Evolutionary conservation across 345 rosid genomes (phyloP).

Genomic region (Clarkia xantiana): DNA sequence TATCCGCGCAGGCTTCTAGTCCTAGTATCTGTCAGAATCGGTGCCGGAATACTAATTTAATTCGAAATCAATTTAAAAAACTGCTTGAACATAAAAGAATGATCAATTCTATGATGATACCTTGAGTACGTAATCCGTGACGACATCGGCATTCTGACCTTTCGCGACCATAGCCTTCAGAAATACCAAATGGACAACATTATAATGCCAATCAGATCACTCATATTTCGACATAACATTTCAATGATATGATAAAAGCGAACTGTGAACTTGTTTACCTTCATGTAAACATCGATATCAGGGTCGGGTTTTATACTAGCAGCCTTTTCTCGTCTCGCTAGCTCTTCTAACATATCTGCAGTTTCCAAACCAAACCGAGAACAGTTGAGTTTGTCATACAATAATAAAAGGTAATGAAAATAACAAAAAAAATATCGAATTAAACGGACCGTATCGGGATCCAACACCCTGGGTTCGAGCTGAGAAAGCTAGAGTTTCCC

Average conservation of each 20-base stretch:
- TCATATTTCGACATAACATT: background rate
- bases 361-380: background rate
- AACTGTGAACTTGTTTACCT: conserved; percentile 42
- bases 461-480: conserved; percentile 76
- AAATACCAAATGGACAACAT: background rate
- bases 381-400: no score
- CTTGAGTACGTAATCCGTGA: conserved; percentile 48
- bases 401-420: no score
- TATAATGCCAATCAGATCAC: background rate
- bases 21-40: conserved; percentile 8
- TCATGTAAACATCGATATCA: conserved; percentile 69
- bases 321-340: conserved; percentile 64
- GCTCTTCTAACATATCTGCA: conserved; percentile 59
- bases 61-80: background rate
- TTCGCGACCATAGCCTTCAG: conserved; percentile 33
- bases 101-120: conserved; percentile 11
- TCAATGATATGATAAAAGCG: background rate
- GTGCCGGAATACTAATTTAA: background rate
- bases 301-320: conserved; percentile 65
- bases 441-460: conserved; percentile 43
- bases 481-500: conserved; percentile 44
- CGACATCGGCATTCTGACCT: conserved; percentile 34
- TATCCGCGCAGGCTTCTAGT: conserved; percentile 28
- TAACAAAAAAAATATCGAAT: background rate
- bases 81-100: background rate